Evolutionary conservation across 768 basidiomycete genomes (phyloP).

Genomic region (Suillus occidentalis): DNA sequence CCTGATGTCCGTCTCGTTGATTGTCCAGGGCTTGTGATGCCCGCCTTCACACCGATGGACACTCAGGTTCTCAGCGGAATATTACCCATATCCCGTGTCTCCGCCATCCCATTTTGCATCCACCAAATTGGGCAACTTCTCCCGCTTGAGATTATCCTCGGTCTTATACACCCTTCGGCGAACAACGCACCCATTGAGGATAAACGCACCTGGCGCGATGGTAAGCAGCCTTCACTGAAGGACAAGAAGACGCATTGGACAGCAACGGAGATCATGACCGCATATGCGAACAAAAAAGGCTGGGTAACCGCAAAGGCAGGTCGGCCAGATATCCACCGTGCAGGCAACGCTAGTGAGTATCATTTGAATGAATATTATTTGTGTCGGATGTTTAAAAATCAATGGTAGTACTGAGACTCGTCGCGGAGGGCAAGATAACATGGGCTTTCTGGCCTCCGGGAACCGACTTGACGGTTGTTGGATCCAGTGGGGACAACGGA

Average conservation of each 20-base stretch:
- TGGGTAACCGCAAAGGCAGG: slow-evolving; percentile 93
- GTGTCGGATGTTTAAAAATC: background rate
- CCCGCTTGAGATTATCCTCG: slow-evolving; percentile 74
- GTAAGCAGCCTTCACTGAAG: slow-evolving; percentile 26
- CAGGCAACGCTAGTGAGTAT: slow-evolving; percentile 83
- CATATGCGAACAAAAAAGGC: slow-evolving; percentile 74
- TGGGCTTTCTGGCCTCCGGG: slow-evolving; percentile 89
- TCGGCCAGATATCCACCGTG: slow-evolving; percentile 82
- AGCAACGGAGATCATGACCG: slow-evolving; percentile 79
- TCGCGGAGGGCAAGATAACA: slow-evolving; percentile 76
- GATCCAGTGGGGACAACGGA: slow-evolving; percentile 40
- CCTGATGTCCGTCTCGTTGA: slow-evolving; percentile 86
- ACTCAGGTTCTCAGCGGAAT: slow-evolving; percentile 71
- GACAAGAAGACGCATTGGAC: slow-evolving; percentile 57
- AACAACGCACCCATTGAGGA: slow-evolving; percentile 41
- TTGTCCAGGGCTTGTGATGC: slow-evolving; percentile 94
- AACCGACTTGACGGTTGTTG: slow-evolving; percentile 23
- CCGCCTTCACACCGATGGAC: slow-evolving; percentile 79
- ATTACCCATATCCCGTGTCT: slow-evolving; percentile 78
- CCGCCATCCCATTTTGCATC: slow-evolving; percentile 84
- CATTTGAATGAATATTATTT: background rate
- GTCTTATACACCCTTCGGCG: slow-evolving; percentile 51
- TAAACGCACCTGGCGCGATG: slow-evolving; percentile 80
- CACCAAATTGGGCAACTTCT: slow-evolving; percentile 64
- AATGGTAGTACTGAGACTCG: slow-evolving; percentile 66